Conservation (phyloP, 768 basidiomycete species). For the Termitomyces sp. region DNA sequence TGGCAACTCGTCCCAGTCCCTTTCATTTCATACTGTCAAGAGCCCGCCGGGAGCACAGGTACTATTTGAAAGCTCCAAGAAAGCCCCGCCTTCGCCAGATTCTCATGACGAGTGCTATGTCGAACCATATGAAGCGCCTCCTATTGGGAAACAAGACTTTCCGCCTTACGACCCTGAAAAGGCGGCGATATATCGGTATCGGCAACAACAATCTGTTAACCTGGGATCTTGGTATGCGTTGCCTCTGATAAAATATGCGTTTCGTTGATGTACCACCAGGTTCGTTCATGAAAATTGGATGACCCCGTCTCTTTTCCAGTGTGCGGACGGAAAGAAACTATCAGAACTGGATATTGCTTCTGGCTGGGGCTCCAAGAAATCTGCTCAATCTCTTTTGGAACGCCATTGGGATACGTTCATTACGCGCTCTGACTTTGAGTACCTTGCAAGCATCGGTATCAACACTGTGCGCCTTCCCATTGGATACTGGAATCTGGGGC, state of each 20-base stretch:
- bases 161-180: constrained; percentile 44
- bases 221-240: constrained; percentile 57
- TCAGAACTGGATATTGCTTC: constrained; percentile 67
- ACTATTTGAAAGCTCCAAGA: background rate
- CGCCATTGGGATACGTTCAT: constrained; percentile 79
- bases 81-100: background rate
- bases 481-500: constrained; percentile 61
- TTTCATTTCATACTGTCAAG: background rate
- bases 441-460: constrained; percentile 63
- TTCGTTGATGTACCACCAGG: constrained; percentile 30
- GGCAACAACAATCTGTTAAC: constrained; percentile 64
- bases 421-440: constrained; percentile 57
- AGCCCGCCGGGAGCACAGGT: constrained; percentile 1
- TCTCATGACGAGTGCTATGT: constrained; percentile 20
- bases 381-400: constrained; percentile 54
- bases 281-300: constrained; percentile 78
- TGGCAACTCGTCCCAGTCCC: background rate
- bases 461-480: constrained; percentile 64
- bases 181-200: constrained; percentile 54
- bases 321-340: constrained; percentile 45
- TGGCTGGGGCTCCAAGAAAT: constrained; percentile 47
- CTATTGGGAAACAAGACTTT: constrained; percentile 32
- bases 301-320: constrained; percentile 60
- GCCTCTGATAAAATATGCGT: background rate
- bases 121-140: constrained; percentile 27